Evolutionary conservation across 768 basidiomycete species (phyloP).

Genomic region (Collybia sp.): DNA sequence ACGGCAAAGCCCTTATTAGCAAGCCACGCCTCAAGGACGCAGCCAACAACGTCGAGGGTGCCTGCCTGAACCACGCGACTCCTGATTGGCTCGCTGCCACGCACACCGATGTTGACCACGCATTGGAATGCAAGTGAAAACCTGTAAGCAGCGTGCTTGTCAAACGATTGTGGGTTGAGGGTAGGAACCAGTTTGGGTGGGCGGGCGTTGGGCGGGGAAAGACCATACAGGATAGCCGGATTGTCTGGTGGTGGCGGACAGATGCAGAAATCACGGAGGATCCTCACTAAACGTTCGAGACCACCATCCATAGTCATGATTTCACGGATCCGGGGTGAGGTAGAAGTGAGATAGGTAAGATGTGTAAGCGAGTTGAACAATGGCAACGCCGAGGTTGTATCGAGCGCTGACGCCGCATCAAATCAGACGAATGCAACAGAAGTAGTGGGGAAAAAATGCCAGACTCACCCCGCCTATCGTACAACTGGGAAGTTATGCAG

Average conservation of each 20-base stretch:
- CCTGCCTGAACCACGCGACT: slow-evolving; percentile 93
- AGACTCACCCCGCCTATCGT: slow-evolving; percentile 84
- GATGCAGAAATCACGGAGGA: slow-evolving; percentile 85
- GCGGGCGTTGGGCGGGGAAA: slow-evolving; percentile 58
- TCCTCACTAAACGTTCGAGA: slow-evolving; percentile 89
- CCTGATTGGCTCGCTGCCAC: slow-evolving; percentile 90
- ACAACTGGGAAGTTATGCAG: slow-evolving; percentile 90
- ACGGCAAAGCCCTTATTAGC: slow-evolving; percentile 85
- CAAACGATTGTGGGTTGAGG: slow-evolving; percentile 64
- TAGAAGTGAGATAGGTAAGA: slow-evolving; percentile 94
- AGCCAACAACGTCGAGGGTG: slow-evolving; percentile 88
- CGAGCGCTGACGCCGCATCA: slow-evolving; percentile 32
- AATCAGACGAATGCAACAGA: slow-evolving; percentile 1
- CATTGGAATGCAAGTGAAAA: slow-evolving; percentile 96
- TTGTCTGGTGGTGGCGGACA: slow-evolving; percentile 80
- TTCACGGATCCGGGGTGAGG: slow-evolving; percentile 95
- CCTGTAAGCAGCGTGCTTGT: slow-evolving; percentile 82
- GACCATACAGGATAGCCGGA: slow-evolving; percentile 71
- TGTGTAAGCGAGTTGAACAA: slow-evolving; percentile 89
- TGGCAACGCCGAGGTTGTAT: slow-evolving; percentile 42
- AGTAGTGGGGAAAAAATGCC: background rate
- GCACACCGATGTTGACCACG: slow-evolving; percentile 94
- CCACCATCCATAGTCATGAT: slow-evolving; percentile 98
- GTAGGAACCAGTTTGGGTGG: slow-evolving; percentile 53
- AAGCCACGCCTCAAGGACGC: slow-evolving; percentile 91